Evolutionary conservation across 176 grass and related monocot species (phyloP), one percentile per base, ranked within the genome.

Genomic region (Typha latifolia): DNA sequence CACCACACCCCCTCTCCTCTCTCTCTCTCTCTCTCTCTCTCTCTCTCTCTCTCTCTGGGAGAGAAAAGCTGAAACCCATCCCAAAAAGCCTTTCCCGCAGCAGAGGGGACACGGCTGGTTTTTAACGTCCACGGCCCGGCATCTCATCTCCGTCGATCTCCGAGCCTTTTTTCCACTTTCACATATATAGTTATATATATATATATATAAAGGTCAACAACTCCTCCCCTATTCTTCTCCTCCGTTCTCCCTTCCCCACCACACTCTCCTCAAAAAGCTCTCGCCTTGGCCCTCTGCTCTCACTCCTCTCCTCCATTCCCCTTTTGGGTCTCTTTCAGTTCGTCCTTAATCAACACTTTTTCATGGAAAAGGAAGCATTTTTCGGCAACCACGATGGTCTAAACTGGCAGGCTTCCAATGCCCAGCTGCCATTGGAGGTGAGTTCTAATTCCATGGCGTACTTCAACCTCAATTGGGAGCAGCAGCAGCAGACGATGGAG

Each of bases 331-430:
- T 15, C 32, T 12, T 10, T 10, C 37, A 43, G 9, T 9, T 43
- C 37, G 8, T 29, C 5, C 37, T 43, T 52, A 12, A n/a, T 57
- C 16, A 0, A 27, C 11, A 8, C 9, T 67, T 12, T 9, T 12
- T 8, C 65, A 76, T 76, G 73, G 61, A 86, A 68, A 72, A 86
- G 66, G 77, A 83, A 62, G 62, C 66, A 77, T 74, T 82, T 78
- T 67, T 66, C 19, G 66, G 34, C 5, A 53, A 51, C 65, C 21
- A 68, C 2, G 7, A 69, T 10, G 5, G 47, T 49, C 65, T 63
- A 12, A 15, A 21, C 20, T 31, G 51, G 29, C 67, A 76, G 3
- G 68, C 72, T 64, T 14, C 53, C 12, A 63, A 22, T 18, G 5
- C 67, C 8, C 51, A 15, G 2, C 24, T 29, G 59, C 9, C 13